Evolutionary conservation across 1,284 basidiomycete species (phyloP), one percentile per base, ranked within the genome.

Genomic region (Ganoderma lucidum): DNA sequence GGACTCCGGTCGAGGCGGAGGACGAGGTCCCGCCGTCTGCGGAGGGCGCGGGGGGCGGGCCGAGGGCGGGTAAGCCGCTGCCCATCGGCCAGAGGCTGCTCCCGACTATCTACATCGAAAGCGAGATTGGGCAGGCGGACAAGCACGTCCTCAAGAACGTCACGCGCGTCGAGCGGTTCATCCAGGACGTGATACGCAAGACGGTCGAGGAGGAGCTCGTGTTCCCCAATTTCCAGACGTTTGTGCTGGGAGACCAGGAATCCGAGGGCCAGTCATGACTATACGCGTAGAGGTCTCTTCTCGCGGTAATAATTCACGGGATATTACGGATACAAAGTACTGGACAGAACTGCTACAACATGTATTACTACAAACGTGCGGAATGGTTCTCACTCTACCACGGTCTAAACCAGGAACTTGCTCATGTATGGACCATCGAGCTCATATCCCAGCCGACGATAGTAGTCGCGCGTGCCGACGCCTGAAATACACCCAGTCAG

Each of bases 381-480:
- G 74, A 77, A 62, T 45, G 62, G 42, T n/a, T 42, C 28, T 39
- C 39, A n/a, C 32, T 30, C 9, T 61, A 23, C 39, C 19, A 61
- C 65, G 66, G 48, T 65, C 74, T 78, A 83, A 73, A 81, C 67
- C 71, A 93, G 77, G 41, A 84, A 85, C 82, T 97, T 97, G 84
- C 93, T 95, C 96, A 98, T 98, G 81, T 98, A 99, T 30, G 96
- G 96, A 0, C 97, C 98, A 78, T 99, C 97, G 67, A 99, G 85
- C 80, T 93, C 90, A 82, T 98, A 99, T 4, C 97, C 97, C 65
- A 99, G 83, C 77, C 95, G 91, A 71, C 96, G 88, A 81, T 98
- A 98, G 80, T 98, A 98, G 79, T 97, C 96, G 75, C 95, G 88
- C 32, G 96, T 99, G 32, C 97, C 96, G 64, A 98, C 96, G 73